Conservation (phyloP, 805 yeast genomes). For the Candida namnaoensis region DNA sequence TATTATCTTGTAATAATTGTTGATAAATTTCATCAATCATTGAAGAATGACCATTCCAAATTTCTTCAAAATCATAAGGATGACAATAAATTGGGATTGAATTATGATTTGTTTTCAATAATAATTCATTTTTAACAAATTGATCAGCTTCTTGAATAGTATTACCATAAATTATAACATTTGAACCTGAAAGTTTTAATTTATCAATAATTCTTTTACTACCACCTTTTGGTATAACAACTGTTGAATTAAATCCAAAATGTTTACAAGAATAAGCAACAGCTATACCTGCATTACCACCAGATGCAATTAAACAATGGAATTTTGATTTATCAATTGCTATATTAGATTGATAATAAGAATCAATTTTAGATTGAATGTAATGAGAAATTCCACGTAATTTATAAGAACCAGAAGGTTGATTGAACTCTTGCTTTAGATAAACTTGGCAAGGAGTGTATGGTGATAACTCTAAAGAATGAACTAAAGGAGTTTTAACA, state of each 20-base stretch:
- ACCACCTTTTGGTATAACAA: slow-evolving; percentile 51
- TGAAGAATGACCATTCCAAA: slow-evolving; percentile 48
- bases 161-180: slow-evolving; percentile 35
- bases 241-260: slow-evolving; percentile 34
- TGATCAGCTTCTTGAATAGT: slow-evolving; percentile 43
- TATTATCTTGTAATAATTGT: slow-evolving; percentile 14
- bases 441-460: slow-evolving; percentile 27
- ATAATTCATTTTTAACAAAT: slow-evolving; percentile 24
- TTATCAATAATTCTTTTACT: slow-evolving; percentile 10
- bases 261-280: slow-evolving; percentile 39
- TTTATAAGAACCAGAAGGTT: slow-evolving; percentile 52
- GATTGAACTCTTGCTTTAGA: slow-evolving; percentile 41
- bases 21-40: slow-evolving; percentile 35
- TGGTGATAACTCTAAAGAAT: slow-evolving; percentile 22
- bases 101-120: slow-evolving; percentile 10
- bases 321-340: background rate
- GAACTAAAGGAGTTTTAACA: slow-evolving; percentile 28
- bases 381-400: slow-evolving; percentile 46
- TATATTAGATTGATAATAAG: too few species aligned
- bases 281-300: slow-evolving; percentile 50
- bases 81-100: slow-evolving; percentile 40
- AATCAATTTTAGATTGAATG: slow-evolving; percentile 19
- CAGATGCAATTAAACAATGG: slow-evolving; percentile 34
- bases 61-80: slow-evolving; percentile 40
- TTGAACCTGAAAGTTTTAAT: slow-evolving; percentile 29